A percentile compares a stretch with the other conserved stretches of the same genome.
These are phyloP conservation scores for Leishmania major DNA, from an alignment of 208 protist species.

Conservation along the genomic window DNA sequence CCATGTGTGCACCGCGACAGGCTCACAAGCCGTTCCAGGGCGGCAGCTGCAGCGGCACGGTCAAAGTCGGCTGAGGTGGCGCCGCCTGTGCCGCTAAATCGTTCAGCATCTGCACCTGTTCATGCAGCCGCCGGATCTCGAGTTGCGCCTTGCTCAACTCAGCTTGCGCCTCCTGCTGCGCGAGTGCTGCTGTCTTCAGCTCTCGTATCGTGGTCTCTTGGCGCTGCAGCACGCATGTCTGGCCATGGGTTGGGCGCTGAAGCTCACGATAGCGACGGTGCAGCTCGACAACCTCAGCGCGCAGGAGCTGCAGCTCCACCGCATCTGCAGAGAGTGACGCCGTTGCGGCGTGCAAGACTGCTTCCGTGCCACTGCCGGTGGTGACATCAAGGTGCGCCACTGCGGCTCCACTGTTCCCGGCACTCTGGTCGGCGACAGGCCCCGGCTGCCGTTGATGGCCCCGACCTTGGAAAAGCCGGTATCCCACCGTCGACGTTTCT, in stretches of 20 bases:
- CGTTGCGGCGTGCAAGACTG: not conserved
- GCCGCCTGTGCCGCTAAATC: no score
- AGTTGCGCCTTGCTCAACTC: not conserved
- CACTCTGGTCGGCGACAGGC: not conserved
- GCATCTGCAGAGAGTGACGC: not conserved
- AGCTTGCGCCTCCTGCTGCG: constrained; percentile 4
- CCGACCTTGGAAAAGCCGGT: constrained; percentile 9
- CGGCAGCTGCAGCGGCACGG: not conserved
- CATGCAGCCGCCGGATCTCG: constrained; percentile 16
- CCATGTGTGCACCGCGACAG: not conserved
- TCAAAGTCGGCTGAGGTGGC: not conserved
- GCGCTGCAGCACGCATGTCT: constrained; percentile 22
- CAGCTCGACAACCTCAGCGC: constrained; percentile 16
- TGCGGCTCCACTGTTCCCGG: not conserved
- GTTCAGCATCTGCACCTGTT: constrained; percentile 2
- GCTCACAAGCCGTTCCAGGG: not conserved
- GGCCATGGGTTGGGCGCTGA: constrained; percentile 15
- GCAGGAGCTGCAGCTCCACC: constrained; percentile 12
- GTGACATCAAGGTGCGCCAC: not conserved
- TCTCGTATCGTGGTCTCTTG: constrained; percentile 9
- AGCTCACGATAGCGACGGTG: constrained; percentile 22
- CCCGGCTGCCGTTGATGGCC: not conserved
- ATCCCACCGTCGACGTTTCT: constrained; percentile 18
- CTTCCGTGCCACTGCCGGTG: not conserved
- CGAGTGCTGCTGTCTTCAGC: not conserved